Evolutionary conservation across 1,284 basidiomycete genomes (phyloP).

Genomic region (Dichomitus squalens): DNA sequence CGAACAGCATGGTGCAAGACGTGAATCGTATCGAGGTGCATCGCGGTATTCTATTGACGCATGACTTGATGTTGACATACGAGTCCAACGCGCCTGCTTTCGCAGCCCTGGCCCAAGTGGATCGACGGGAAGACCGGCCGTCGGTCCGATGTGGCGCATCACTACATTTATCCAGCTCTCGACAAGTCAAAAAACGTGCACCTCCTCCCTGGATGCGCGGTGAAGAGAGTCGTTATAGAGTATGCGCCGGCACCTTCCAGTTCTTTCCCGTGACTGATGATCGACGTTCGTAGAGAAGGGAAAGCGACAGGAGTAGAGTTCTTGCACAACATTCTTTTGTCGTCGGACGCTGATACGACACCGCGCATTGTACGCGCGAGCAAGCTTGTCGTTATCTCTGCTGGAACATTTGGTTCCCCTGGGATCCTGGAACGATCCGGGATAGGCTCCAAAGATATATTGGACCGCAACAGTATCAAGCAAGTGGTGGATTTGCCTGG

Average conservation of each 20-base stretch:
- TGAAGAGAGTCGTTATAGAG: conserved; percentile 33
- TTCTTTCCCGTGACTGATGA: not conserved
- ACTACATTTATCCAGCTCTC: conserved; percentile 55
- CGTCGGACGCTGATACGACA: conserved; percentile 22
- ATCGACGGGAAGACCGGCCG: conserved; percentile 52
- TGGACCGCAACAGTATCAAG: conserved; percentile 43
- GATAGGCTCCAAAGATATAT: conserved; percentile 34
- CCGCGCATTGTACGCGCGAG: conserved; percentile 37
- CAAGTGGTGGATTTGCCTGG: conserved; percentile 53
- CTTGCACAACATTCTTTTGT: conserved; percentile 39
- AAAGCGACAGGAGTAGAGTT: conserved; percentile 63
- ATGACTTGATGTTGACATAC: not conserved
- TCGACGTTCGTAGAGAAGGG: conserved; percentile 37
- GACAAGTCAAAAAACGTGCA: conserved; percentile 26
- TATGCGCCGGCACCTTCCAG: not conserved
- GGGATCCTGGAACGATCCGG: conserved; percentile 36
- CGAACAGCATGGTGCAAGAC: conserved; percentile 26
- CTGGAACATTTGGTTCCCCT: conserved; percentile 36
- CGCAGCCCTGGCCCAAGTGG: conserved; percentile 39
- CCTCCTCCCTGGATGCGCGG: conserved; percentile 25
- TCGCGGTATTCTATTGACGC: not conserved
- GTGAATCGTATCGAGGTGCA: conserved; percentile 29
- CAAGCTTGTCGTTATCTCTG: conserved; percentile 50
- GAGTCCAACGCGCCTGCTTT: not conserved
- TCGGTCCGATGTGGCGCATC: conserved; percentile 59